Conservation (phyloP, 805 yeast genomes). For the Monosporozyma solicola region DNA sequence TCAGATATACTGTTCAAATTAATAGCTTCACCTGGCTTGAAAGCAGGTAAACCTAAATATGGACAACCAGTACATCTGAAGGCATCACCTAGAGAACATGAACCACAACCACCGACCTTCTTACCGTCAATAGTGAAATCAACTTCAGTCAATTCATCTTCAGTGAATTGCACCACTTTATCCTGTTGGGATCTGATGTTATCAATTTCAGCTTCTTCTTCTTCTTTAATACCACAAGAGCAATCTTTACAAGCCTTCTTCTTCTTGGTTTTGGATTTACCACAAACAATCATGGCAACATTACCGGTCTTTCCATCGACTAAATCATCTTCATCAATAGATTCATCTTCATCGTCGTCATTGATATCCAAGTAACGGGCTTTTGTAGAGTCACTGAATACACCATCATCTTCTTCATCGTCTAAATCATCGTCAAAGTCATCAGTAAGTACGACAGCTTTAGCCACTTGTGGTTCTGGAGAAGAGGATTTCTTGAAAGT, state of each 20-base stretch:
- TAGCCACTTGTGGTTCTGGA: not conserved
- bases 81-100: slow-evolving; percentile 96
- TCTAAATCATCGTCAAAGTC: slow-evolving; percentile 31
- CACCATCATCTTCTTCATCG: slow-evolving; percentile 33
- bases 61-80: slow-evolving; percentile 99
- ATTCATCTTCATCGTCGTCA: slow-evolving; percentile 38
- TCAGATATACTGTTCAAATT: slow-evolving; percentile 68
- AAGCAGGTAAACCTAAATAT: slow-evolving; percentile 92
- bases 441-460: slow-evolving; percentile 9
- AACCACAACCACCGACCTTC: slow-evolving; percentile 89
- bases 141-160: slow-evolving; percentile 73
- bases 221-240: slow-evolving; percentile 90
- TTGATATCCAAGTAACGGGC: slow-evolving; percentile 44
- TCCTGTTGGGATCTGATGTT: slow-evolving; percentile 25
- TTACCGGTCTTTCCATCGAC: slow-evolving; percentile 28
- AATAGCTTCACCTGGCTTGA: slow-evolving; percentile 92
- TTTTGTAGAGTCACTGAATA: slow-evolving; percentile 36
- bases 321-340: slow-evolving; percentile 51
- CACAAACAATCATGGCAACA: slow-evolving; percentile 26
- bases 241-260: slow-evolving; percentile 97
- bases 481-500: slow-evolving; percentile 18
- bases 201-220: slow-evolving; percentile 54
- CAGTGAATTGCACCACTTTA: slow-evolving; percentile 35
- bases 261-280: slow-evolving; percentile 24
- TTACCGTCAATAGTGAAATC: slow-evolving; percentile 96